phyloP scores from a whole-genome alignment of 2,329 filamentous ascomycete species.

The Parastagonospora nodorum region DNA sequence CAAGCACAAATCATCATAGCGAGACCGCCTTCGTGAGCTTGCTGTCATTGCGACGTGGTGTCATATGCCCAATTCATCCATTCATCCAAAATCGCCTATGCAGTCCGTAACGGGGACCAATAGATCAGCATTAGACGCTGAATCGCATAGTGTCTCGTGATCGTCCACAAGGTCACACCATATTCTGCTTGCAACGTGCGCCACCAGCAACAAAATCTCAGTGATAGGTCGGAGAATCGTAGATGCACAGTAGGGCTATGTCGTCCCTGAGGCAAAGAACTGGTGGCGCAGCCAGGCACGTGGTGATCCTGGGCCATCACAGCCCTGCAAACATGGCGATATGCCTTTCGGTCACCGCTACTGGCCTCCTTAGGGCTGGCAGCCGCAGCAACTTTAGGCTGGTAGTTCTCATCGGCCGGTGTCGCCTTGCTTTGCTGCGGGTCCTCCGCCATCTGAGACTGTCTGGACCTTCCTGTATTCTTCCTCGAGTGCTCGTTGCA shows the following conservation, averaged over 20 bases:
- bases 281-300: slow-evolving; percentile 15
- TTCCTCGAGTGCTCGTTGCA: slow-evolving; percentile 82
- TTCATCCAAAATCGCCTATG: too few relatives aligned
- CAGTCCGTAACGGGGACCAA: too few relatives aligned
- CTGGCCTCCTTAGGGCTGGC: background rate
- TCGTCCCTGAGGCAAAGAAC: slow-evolving; percentile 5
- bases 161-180: too few relatives aligned
- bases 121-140: too few relatives aligned
- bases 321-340: slow-evolving; percentile 1
- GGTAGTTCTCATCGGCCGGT: slow-evolving; percentile 13
- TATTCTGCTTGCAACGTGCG: too few relatives aligned
- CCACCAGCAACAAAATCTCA: too few relatives aligned
- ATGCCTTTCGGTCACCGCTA: slow-evolving; percentile 3
- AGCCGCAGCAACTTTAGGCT: background rate
- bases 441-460: slow-evolving; percentile 58
- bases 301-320: slow-evolving; percentile 9
- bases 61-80: too few relatives aligned
- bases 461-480: slow-evolving; percentile 90
- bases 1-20: too few relatives aligned
- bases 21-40: too few relatives aligned
- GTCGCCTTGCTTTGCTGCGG: slow-evolving; percentile 26
- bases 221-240: background rate
- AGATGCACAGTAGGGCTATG: slow-evolving; percentile 11
- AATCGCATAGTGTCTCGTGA: too few relatives aligned
- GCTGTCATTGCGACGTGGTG: too few relatives aligned